Base-by-base conservation (phyloP, 2,329 filamentous ascomycete genomes). In the Orbilia oligospora region DNA sequence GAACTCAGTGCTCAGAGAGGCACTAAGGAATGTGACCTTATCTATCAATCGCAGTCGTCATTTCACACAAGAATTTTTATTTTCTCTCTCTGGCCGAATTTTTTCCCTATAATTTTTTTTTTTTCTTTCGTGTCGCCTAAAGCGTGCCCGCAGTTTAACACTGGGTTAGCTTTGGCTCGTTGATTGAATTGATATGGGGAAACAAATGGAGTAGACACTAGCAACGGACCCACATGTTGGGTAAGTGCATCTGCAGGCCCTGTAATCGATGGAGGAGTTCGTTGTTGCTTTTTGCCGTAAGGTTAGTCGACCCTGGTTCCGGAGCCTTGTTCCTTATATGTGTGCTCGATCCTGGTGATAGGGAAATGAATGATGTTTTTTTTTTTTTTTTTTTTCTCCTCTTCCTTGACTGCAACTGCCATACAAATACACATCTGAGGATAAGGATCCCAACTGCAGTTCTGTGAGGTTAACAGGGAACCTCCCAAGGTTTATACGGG, bases 221-320 rank as follows among this genome's bases (percentile, higher is more conserved):
- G 63, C 51, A 58, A 36, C 41, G 53, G 73, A 77, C 73, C 73
- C 73, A 77, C 73, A 71, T 48, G 67, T 71, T 71, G 67, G 73
- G 67, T 77, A 71, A 77, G 67, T 77, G 67, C 73, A 77, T 53
- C 56, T 77, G 67, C 73, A 68, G 46, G 61, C 67, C 68, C 61
- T 77, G 66, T 67, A 70, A 71, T 77, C 73, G 73, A 71, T 61
- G 73, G 73, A 77, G 73, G 73, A 77, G 73, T 77, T 77, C 73
- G 63, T 77, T 77, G 56, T 61, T 61, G 73, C 73, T 77, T 77
- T 77, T 77, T 77, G 53, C 67, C 73, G 73, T 77, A 77, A 77
- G 73, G 73, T 77, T 71, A 71, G 51, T 66, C 73, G 61, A 67
- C 73, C 73, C 73, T 77, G 73, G 73, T 77, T 67, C 67, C 46